phyloP scores from a whole-genome alignment of 345 rosid species.

The Raphanus sativus region DNA sequence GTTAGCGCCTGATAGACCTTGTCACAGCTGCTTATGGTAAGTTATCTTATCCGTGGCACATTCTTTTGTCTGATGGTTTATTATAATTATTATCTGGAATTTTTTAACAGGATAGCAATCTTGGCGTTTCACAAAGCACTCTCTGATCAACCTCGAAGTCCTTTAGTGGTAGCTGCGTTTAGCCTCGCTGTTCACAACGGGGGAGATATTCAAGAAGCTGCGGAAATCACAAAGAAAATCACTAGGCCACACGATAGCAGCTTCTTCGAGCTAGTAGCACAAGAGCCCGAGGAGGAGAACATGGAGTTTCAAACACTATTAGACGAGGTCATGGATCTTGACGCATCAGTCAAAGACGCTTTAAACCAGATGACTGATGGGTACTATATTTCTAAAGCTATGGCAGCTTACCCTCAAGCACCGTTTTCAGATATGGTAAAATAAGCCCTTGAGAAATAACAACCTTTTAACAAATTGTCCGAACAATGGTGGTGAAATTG shows the following conservation, averaged over 20 bases:
- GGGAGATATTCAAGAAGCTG: conserved; percentile 73
- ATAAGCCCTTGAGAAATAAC: conserved; percentile 12
- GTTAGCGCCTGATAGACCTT: conserved; percentile 84
- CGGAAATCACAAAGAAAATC: conserved; percentile 59
- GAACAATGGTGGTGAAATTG: neutral
- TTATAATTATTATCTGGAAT: neutral
- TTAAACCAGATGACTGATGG: conserved; percentile 60
- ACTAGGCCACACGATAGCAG: conserved; percentile 44
- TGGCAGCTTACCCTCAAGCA: conserved; percentile 66
- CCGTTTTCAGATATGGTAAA: conserved; percentile 76
- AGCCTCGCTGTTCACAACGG: conserved; percentile 77
- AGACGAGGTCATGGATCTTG: conserved; percentile 67
- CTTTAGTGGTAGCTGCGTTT: conserved; percentile 73
- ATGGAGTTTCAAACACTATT: conserved; percentile 36
- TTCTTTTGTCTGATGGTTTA: neutral
- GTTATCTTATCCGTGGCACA: neutral
- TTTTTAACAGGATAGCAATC: conserved; percentile 60
- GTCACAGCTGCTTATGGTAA: conserved; percentile 94
- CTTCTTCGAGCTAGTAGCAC: conserved; percentile 55
- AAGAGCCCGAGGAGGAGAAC: conserved; percentile 35
- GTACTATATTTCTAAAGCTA: conserved; percentile 61
- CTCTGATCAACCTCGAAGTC: conserved; percentile 65
- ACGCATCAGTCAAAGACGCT: conserved; percentile 50
- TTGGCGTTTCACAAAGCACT: conserved; percentile 85
- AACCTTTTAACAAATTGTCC: neutral